A percentile compares a stretch with the other conserved stretches of the same genome.
Evolutionary conservation across 176 grass and related monocot genomes (phyloP).

Genomic region (Oryza meridionalis): DNA sequence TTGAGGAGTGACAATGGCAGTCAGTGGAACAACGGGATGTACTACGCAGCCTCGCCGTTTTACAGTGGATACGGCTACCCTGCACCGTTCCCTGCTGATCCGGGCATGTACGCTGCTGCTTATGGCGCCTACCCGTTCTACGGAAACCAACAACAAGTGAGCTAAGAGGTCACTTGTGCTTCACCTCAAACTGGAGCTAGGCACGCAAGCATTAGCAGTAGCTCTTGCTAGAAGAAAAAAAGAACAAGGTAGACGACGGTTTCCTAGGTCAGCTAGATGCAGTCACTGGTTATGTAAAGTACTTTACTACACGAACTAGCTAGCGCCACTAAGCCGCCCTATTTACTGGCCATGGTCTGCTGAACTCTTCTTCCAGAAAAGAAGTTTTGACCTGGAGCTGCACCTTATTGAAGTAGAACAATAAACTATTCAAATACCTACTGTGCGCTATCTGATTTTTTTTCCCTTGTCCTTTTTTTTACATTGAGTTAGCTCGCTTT

Average conservation of each 20-base stretch:
- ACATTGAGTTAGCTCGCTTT: not conserved
- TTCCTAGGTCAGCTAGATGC: conserved; percentile 77
- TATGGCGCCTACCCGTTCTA: conserved; percentile 87
- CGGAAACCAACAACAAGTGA: conserved; percentile 89
- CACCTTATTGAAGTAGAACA: conserved; percentile 54
- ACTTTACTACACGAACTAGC: conserved; percentile 53
- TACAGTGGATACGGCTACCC: conserved; percentile 90
- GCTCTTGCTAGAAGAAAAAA: conserved; percentile 42
- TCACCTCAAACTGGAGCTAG: conserved; percentile 3
- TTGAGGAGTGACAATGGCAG: conserved; percentile 64
- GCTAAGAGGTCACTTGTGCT: conserved; percentile 32
- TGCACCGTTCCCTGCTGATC: conserved; percentile 78
- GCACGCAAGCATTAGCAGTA: conserved; percentile 47
- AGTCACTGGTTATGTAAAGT: conserved; percentile 65
- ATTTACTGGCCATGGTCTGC: conserved; percentile 39
- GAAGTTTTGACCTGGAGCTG: conserved; percentile 52
- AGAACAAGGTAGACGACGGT: conserved; percentile 42
- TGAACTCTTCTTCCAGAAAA: conserved; percentile 37
- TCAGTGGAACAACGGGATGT: conserved; percentile 90
- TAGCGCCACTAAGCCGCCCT: conserved; percentile 40
- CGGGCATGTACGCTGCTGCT: conserved; percentile 77
- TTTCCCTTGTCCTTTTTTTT: not conserved
- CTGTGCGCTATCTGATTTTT: conserved; percentile 4
- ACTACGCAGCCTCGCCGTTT: conserved; percentile 68
- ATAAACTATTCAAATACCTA: conserved; percentile 52